Evolutionary conservation across 2,329 filamentous ascomycete species (phyloP).

Genomic region (Pseudocercospora fijiensis): DNA sequence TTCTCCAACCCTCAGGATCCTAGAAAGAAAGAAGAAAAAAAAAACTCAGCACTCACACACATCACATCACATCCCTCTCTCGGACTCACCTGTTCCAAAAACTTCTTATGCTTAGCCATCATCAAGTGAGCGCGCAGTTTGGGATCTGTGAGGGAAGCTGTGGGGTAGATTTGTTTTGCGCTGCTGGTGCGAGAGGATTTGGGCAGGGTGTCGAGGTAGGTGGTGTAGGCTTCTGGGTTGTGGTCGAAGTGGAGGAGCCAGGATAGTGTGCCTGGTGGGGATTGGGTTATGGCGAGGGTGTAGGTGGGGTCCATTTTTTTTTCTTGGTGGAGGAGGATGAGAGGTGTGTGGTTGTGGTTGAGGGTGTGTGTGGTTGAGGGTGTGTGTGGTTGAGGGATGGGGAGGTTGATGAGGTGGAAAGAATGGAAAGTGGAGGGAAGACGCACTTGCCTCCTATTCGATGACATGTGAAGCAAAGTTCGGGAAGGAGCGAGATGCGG

Average conservation of each 20-base stretch:
- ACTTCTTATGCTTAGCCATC: slow-evolving; percentile 9
- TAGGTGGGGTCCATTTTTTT: slow-evolving; percentile 3
- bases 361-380: neutral
- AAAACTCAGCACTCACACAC: too few species aligned
- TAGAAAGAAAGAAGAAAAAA: neutral
- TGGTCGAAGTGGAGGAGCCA: slow-evolving; percentile 2
- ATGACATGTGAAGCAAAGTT: neutral
- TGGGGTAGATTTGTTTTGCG: slow-evolving; percentile 4
- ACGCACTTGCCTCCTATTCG: neutral
- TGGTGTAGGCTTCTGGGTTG: neutral
- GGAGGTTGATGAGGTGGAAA: neutral
- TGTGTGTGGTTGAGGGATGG: neutral
- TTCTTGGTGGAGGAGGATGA: neutral
- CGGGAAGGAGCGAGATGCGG: neutral
- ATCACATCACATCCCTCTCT: too few species aligned
- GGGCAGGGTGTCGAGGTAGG: neutral
- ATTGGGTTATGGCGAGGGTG: neutral
- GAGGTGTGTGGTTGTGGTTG: neutral
- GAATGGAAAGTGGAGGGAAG: too few species aligned
- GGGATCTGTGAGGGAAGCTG: slow-evolving; percentile 2
- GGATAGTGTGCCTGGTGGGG: neutral
- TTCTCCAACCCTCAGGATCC: neutral
- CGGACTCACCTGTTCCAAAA: neutral
- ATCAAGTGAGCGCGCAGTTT: slow-evolving; percentile 5
- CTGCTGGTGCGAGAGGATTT: neutral